A percentile compares a stretch with the other conserved stretches of the same genome.
These are phyloP conservation scores for Leishmania lainsoni DNA, from an alignment of 208 protist genomes.

Conservation along the genomic window DNA sequence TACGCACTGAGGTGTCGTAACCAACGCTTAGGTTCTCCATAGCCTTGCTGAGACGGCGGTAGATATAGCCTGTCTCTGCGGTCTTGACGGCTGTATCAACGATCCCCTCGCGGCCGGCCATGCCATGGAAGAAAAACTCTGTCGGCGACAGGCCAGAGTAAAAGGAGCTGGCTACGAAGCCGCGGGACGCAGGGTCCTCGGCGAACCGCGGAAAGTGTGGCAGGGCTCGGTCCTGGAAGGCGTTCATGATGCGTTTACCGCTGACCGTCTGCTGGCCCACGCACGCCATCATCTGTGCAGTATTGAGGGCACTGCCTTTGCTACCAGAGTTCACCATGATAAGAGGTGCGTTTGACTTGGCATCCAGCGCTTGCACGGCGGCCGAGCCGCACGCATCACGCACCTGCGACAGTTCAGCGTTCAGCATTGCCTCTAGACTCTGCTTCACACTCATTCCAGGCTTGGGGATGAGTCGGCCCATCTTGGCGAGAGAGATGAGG, in stretches of 20 bases:
- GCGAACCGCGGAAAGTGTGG: slow-evolving; percentile 97
- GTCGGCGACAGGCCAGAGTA: slow-evolving; percentile 97
- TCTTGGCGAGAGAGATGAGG: slow-evolving; percentile 93
- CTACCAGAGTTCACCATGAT: slow-evolving; percentile 99
- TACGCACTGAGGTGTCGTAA: slow-evolving; percentile 99
- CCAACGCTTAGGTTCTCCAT: slow-evolving; percentile 98
- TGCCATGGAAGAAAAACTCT: slow-evolving; percentile 99
- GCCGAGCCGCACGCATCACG: slow-evolving; percentile 97
- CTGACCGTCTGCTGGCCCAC: slow-evolving; percentile 99
- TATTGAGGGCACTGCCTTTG: slow-evolving; percentile 99
- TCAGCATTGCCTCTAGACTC: slow-evolving; percentile 96
- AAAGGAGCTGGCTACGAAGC: slow-evolving; percentile 99
- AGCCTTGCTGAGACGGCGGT: slow-evolving; percentile 98
- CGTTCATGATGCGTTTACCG: slow-evolving; percentile 97
- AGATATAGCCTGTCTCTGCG: slow-evolving; percentile 99
- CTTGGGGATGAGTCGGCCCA: slow-evolving; percentile 90
- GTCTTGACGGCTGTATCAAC: slow-evolving; percentile 99
- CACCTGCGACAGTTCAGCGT: slow-evolving; percentile 96
- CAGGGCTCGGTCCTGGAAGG: slow-evolving; percentile 97
- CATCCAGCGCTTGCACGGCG: slow-evolving; percentile 94
- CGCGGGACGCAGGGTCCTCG: slow-evolving; percentile 92
- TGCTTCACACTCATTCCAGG: slow-evolving; percentile 96
- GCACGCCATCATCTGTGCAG: slow-evolving; percentile 99
- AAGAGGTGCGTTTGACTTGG: slow-evolving; percentile 95
- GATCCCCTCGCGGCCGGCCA: slow-evolving; percentile 98